These are phyloP conservation scores for Blastobotrys malaysiensis DNA, from an alignment of 1,139 yeast species.

Conservation along the genomic window DNA sequence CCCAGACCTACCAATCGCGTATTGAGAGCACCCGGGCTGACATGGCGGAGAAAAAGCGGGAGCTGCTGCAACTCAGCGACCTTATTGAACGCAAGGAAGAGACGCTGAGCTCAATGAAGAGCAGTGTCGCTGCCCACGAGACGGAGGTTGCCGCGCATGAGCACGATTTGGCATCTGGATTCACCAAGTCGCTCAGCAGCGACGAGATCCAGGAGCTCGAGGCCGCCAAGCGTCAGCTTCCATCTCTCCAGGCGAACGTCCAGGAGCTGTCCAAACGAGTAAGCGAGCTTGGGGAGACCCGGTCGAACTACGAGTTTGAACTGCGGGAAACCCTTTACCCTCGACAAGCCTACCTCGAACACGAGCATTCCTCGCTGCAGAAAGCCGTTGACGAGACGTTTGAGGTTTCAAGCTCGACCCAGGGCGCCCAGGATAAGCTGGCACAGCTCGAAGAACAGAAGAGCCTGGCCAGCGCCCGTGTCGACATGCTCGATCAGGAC, in stretches of 20 bases:
- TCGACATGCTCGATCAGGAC: slow-evolving; percentile 19
- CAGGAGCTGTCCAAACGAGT: slow-evolving; percentile 3
- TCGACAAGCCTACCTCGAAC: slow-evolving; percentile 28
- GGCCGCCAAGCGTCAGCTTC: slow-evolving; percentile 38
- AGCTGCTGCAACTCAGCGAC: slow-evolving; percentile 17
- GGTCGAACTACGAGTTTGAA: slow-evolving; percentile 45
- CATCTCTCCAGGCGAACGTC: slow-evolving; percentile 33
- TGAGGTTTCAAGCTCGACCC: slow-evolving; percentile 1
- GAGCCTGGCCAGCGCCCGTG: not conserved
- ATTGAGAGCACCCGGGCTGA: slow-evolving; percentile 25
- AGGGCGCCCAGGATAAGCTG: slow-evolving; percentile 4
- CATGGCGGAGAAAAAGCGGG: slow-evolving; percentile 17
- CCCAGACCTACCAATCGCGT: slow-evolving; percentile 23
- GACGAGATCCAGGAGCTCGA: slow-evolving; percentile 44
- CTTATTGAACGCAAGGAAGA: slow-evolving; percentile 20
- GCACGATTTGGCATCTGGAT: slow-evolving; percentile 50
- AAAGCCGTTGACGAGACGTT: slow-evolving; percentile 3
- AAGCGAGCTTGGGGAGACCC: not conserved
- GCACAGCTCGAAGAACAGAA: slow-evolving; percentile 2
- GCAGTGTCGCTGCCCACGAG: slow-evolving; percentile 27
- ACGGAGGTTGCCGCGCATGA: slow-evolving; percentile 34
- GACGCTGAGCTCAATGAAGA: slow-evolving; percentile 29
- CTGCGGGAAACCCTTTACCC: slow-evolving; percentile 50
- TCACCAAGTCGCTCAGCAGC: slow-evolving; percentile 47
- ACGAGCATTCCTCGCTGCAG: not conserved